phyloP scores from a whole-genome alignment of 495 filamentous ascomycete genomes.

The Podospora sp. region DNA sequence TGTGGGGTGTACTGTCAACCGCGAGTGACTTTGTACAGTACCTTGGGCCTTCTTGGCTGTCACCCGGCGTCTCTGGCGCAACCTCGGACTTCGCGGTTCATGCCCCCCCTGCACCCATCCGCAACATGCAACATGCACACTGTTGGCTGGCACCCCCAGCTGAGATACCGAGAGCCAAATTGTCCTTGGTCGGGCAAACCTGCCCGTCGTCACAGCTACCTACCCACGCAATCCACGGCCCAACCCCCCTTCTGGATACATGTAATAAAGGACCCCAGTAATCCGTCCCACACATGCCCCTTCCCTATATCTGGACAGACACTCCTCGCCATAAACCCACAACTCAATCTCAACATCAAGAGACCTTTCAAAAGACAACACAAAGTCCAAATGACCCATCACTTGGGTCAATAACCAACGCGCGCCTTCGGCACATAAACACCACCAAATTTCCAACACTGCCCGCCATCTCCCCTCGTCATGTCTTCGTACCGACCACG shows the following conservation, averaged over 20 bases:
- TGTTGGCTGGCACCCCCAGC: constrained; percentile 3
- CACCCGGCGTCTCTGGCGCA: constrained; percentile 5
- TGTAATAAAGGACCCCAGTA: constrained; percentile 2
- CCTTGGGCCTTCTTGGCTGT: constrained; percentile 10
- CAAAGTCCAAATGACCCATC: background rate
- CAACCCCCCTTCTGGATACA: constrained; percentile 9
- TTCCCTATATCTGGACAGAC: constrained; percentile 4
- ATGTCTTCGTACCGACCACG: constrained; percentile 46
- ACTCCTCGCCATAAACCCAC: background rate
- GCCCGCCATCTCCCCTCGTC: constrained; percentile 13
- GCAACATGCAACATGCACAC: background rate
- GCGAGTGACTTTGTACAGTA: constrained; percentile 12
- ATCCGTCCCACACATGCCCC: background rate
- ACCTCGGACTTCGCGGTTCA: constrained; percentile 14
- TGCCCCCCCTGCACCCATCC: background rate
- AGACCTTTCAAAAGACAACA: background rate
- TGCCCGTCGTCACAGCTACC: constrained; percentile 12
- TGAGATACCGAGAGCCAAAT: constrained; percentile 2
- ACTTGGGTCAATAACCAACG: background rate
- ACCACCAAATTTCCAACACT: background rate
- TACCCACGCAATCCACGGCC: constrained; percentile 11
- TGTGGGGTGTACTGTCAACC: background rate
- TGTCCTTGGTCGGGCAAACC: constrained; percentile 9
- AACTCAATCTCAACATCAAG: background rate
- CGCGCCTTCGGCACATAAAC: background rate